Base-by-base conservation (phyloP, 2,329 filamentous ascomycete genomes). In the Neodidymelliopsis sp. region DNA sequence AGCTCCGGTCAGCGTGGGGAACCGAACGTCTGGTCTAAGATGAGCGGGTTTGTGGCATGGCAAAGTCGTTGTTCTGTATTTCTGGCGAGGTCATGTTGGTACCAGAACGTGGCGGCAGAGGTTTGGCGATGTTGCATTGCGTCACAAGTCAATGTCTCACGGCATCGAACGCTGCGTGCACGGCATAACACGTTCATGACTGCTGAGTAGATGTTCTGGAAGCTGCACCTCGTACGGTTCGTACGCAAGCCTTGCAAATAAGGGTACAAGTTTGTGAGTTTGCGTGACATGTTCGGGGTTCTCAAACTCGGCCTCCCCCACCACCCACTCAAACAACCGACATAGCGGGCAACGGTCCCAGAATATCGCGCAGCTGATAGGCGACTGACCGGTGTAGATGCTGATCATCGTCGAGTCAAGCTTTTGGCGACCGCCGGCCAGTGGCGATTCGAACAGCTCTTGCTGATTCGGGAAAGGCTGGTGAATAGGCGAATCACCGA, bases 1-100 rank as follows among this genome's bases (percentile, higher is more conserved):
- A 16, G 3, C 18, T 49, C 47, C 47, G 47, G 47, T 44, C n/a
- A 35, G 18, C 39, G 40, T 44, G 47, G 47, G 47, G 47, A 49
- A 49, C 47, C 47, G 47, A 49, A 23, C 15, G 16, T 16, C 12
- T 22, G 46, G 23, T 35, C 19, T 24, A 39, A 35, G 46, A n/a
- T 23, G 19, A 49, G 46, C 29, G n/a, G 34, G 23, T 10, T 35
- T 12, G 27, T 49, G 34, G 29, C 19, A 49, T 44, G 46, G 46
- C 28, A 44, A 44, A 19, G 28, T 24, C 27, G 29, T 38, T 15
- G 11, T 30, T 24, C 25, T 20, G 24, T 35, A 15, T 2, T 25
- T 16, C 5, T 27, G 28, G 33, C 23, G 16, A 11, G 8, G 10
- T 22, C n/a, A 23, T 44, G 16, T 19, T 12, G 30, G n/a, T n/a